Evolutionary conservation across 228 moss, liverwort and hornwort species (phyloP).

Genomic region (Sphagnum fallax): DNA sequence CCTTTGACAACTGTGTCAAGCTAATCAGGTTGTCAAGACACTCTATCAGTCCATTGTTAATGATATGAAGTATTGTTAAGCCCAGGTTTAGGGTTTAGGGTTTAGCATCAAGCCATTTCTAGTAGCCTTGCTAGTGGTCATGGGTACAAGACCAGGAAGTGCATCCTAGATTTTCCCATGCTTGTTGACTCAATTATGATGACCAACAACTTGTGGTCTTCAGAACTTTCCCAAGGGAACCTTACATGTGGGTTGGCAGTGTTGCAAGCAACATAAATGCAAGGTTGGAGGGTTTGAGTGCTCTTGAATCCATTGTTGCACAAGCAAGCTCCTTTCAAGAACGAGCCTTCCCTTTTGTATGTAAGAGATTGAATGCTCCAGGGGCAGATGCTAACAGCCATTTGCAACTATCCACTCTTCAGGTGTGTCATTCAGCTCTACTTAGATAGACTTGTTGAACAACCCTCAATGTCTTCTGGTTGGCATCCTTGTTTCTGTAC

Average conservation of each 20-base stretch:
- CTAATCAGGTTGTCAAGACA: conserved; percentile 46
- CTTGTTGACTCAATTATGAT: too few relatives aligned
- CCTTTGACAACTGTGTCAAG: conserved; percentile 39
- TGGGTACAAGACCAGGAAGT: too few relatives aligned
- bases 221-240: background rate
- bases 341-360: conserved; percentile 41
- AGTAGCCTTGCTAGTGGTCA: too few relatives aligned
- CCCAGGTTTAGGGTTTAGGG: too few relatives aligned
- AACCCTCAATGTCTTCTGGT: too few relatives aligned
- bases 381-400: conserved; percentile 3
- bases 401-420: conserved; percentile 44
- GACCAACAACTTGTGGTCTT: too few relatives aligned
- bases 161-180: too few relatives aligned
- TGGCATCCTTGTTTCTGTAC: too few relatives aligned
- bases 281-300: conserved; percentile 38
- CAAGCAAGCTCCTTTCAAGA: conserved; percentile 58
- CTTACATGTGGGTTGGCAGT: conserved; percentile 26
- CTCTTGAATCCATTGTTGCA: conserved; percentile 33
- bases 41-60: too few relatives aligned
- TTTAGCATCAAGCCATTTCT: too few relatives aligned
- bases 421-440: conserved; percentile 25
- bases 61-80: too few relatives aligned
- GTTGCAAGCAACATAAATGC: conserved; percentile 53
- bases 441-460: too few relatives aligned
- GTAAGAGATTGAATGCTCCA: conserved; percentile 11